These are phyloP conservation scores for Aspergillus sparsus DNA, from an alignment of 495 filamentous ascomycete species.

Conservation along the genomic window DNA sequence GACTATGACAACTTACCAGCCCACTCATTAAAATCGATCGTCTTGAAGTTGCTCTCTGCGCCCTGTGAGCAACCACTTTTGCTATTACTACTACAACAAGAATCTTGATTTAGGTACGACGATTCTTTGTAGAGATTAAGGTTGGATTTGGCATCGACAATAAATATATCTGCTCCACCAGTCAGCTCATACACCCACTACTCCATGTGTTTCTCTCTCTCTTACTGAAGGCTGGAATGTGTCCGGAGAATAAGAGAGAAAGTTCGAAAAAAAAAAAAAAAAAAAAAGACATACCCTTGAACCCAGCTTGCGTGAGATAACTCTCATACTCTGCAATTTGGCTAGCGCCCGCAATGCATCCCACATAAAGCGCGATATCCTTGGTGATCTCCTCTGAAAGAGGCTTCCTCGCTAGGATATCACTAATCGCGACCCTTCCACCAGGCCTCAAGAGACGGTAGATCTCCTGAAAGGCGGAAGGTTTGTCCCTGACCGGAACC, in stretches of 20 bases:
- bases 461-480: constrained; percentile 58
- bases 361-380: constrained; percentile 57
- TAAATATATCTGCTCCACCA: constrained; percentile 42
- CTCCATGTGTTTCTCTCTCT: not conserved
- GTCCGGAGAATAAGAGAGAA: too few species aligned
- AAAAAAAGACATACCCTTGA: constrained; percentile 39
- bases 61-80: not conserved
- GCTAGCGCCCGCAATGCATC: constrained; percentile 63
- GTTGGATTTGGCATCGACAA: constrained; percentile 52
- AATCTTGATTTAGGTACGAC: constrained; percentile 17
- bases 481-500: constrained; percentile 55
- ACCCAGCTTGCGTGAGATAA: constrained; percentile 53
- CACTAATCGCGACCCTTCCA: constrained; percentile 64
- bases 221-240: not conserved
- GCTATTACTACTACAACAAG: constrained; percentile 5
- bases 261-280: not conserved
- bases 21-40: constrained; percentile 29
- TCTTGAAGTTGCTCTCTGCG: not conserved
- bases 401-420: constrained; percentile 58
- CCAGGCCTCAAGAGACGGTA: constrained; percentile 60
- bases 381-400: constrained; percentile 51
- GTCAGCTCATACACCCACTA: not conserved
- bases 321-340: constrained; percentile 54
- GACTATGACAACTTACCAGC: constrained; percentile 21
- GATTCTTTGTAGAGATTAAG: constrained; percentile 54